Conservation (phyloP, 164 flowering plant genomes). For the Dillenia suffruticosa region DNA sequence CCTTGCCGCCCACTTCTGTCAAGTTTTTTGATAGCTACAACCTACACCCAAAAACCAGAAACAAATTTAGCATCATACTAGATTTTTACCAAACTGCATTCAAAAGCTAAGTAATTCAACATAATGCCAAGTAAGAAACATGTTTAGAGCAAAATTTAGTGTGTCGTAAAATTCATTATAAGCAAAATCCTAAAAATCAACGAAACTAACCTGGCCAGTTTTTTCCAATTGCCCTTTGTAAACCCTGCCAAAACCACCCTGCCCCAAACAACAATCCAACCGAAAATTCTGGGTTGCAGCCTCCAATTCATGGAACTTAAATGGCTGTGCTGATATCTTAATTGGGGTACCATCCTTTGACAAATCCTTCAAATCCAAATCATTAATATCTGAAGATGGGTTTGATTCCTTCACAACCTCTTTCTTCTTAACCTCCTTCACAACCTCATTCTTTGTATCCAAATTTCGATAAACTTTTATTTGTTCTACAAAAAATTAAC, state of each 20-base stretch:
- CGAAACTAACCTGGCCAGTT: conserved; percentile 42
- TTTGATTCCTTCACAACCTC: too few species aligned
- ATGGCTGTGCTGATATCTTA: conserved; percentile 47
- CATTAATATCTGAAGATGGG: too few species aligned
- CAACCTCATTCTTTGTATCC: too few species aligned
- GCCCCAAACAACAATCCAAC: conserved; percentile 63
- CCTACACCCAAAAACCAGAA: conserved; percentile 30
- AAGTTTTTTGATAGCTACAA: conserved; percentile 86
- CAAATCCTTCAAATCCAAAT: conserved; percentile 19
- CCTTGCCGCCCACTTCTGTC: conserved; percentile 78
- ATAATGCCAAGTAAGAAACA: too few species aligned
- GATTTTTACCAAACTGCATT: too few species aligned
- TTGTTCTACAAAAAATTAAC: too few species aligned
- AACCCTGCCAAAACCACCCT: conserved; percentile 94
- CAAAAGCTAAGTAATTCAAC: too few species aligned
- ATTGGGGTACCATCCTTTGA: conserved; percentile 32
- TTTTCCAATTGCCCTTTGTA: conserved; percentile 62
- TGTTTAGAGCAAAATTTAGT: too few species aligned
- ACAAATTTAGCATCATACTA: conserved; percentile 5
- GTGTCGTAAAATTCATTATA: not conserved
- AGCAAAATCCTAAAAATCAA: not conserved
- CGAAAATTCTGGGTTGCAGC: conserved; percentile 70
- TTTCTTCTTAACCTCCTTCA: too few species aligned
- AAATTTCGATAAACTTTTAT: too few species aligned
- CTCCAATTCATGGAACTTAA: conserved; percentile 60